phyloP scores from a whole-genome alignment of 306 rosid species.

The Adenanthera pavonina region DNA sequence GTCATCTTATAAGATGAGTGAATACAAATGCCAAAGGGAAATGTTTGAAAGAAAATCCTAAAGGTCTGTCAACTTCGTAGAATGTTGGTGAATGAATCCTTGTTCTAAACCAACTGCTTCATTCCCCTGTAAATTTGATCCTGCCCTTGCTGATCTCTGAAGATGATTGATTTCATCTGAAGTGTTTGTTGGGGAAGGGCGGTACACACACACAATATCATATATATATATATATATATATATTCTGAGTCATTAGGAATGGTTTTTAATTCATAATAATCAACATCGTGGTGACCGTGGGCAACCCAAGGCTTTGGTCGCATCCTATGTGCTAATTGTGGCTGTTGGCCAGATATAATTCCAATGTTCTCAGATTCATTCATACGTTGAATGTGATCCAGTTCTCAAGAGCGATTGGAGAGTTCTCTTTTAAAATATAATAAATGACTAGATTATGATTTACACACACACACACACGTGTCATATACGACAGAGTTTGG shows the following conservation, averaged over 20 bases:
- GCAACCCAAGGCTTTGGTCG: background rate
- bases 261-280: too few relatives aligned
- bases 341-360: background rate
- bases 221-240: too few relatives aligned
- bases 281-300: background rate
- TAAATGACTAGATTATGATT: background rate
- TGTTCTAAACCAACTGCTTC: background rate
- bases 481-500: constrained; percentile 24
- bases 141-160: too few relatives aligned
- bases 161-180: background rate
- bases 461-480: background rate
- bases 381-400: background rate
- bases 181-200: too few relatives aligned
- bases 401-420: background rate
- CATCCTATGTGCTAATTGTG: background rate
- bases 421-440: background rate
- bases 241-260: background rate
- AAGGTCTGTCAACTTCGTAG: background rate
- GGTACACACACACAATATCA: too few relatives aligned
- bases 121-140: background rate
- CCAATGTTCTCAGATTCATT: background rate
- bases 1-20: background rate
- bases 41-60: background rate
- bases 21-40: background rate
- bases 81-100: background rate